Evolutionary conservation across 805 yeast genomes (phyloP), one percentile per base, ranked within the genome.

Genomic region (Lachancea cidri): DNA sequence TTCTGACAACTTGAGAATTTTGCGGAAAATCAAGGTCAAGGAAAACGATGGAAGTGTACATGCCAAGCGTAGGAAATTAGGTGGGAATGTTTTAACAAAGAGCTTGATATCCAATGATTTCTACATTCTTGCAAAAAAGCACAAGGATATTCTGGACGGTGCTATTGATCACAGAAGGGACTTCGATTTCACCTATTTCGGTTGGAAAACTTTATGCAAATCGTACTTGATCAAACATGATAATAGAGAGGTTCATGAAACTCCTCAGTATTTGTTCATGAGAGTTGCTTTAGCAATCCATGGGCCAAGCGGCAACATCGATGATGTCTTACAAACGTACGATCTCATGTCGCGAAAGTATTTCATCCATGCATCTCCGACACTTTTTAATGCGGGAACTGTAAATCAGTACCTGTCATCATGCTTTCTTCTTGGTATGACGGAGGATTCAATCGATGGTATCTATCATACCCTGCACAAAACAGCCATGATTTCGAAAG

Each of bases 301-400:
- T 57, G 83, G 82, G 16, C 67, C 68, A 30, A 89, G 32, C 24
- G 58, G 48, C 25, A 75, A 84, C 57, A 62, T 86, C 19, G 74
- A 73, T 19, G 67, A 71, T 13, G 94, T 77, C 2, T 52, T 80
- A 4, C 88, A 88, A 63, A 86, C 96, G 2, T 89, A 89, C 64
- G 74, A 83, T 47, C 67, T 83, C 50, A 89, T 89, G 96, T 85
- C 95, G 2, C 45, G 39, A 9, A 68, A 72, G 54, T 84, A 77
- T 62, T 86, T 89, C 66, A 86, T 88, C 35, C 97, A 91, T 59
- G 96, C 95, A 3, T 86, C 96, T 4, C 97, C 98, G 7, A 89
- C 98, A 1, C 68, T 89, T 45, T 89, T 83, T 72, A 89, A 88
- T 57, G 85, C 96, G 1, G 97, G 96, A 27, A 86, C 95, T 5